These are phyloP conservation scores for Neurospora sp. DNA, from an alignment of 495 filamentous ascomycete species.

Conservation along the genomic window DNA sequence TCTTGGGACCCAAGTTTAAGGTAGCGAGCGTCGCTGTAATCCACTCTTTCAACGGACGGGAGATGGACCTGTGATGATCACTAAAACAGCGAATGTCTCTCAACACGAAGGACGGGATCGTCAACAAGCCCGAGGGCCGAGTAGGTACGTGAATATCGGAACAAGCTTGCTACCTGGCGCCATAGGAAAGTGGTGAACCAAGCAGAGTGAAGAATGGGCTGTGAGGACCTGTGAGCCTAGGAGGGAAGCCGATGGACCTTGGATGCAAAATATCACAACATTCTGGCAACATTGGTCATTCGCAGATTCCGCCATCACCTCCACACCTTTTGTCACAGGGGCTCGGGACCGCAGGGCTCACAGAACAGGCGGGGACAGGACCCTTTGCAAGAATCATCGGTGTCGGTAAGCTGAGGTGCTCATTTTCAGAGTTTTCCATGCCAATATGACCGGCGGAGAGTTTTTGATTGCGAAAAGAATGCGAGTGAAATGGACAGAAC, in stretches of 20 bases:
- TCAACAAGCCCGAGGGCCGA: neutral
- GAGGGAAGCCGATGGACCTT: neutral
- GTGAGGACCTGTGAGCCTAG: neutral
- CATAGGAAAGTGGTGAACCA: neutral
- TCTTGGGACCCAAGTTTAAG: neutral
- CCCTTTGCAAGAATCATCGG: neutral
- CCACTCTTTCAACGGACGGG: neutral
- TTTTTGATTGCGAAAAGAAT: neutral
- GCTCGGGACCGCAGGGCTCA: neutral
- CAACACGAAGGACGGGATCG: neutral
- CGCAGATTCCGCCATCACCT: conserved; percentile 11
- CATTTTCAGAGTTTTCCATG: neutral
- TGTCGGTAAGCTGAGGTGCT: neutral
- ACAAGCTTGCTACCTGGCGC: neutral
- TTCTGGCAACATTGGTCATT: conserved; percentile 19
- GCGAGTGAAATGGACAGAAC: neutral
- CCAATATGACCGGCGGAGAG: neutral
- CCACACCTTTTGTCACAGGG: conserved; percentile 12
- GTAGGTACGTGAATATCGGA: neutral
- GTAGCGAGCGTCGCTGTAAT: neutral
- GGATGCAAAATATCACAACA: conserved; percentile 21
- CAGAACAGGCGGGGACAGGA: neutral
- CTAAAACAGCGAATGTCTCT: neutral
- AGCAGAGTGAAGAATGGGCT: neutral
- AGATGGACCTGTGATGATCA: neutral